phyloP scores from a whole-genome alignment of 208 protist genomes.

The Leishmania guyanensis region DNA sequence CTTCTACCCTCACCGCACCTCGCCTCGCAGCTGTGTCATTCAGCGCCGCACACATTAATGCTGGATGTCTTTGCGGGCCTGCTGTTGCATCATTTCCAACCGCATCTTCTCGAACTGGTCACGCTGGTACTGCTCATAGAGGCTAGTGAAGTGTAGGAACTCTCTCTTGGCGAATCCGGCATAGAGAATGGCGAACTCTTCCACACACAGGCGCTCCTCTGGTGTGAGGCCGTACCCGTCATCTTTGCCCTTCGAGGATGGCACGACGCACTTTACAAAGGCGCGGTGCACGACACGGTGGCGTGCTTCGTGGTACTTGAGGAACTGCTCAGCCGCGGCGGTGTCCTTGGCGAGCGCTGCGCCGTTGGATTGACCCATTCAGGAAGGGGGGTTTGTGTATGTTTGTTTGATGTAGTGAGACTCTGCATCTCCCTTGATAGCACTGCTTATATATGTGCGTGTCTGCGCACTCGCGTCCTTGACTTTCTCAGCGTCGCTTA shows the following conservation, averaged over 20 bases:
- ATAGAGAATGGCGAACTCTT: conserved; percentile 85
- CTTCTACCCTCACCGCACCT: neutral
- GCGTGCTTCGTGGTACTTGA: conserved; percentile 58
- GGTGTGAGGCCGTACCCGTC: conserved; percentile 49
- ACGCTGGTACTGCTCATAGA: conserved; percentile 80
- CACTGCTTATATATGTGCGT: neutral
- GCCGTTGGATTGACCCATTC: conserved; percentile 77
- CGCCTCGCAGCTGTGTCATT: neutral
- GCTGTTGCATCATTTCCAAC: conserved; percentile 62
- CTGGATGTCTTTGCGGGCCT: conserved; percentile 66
- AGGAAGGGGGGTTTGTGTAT: neutral
- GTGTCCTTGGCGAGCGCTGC: conserved; percentile 65
- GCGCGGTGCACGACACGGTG: conserved; percentile 61
- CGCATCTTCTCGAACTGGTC: conserved; percentile 70
- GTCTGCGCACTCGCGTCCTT: neutral
- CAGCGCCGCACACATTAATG: conserved; percentile 22
- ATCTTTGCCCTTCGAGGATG: conserved; percentile 44
- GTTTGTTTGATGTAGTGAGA: neutral
- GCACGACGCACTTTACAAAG: conserved; percentile 82
- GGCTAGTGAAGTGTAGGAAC: conserved; percentile 63
- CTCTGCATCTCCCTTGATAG: neutral
- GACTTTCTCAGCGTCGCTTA: neutral
- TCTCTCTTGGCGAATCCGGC: conserved; percentile 58
- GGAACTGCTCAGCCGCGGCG: conserved; percentile 71
- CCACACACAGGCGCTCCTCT: conserved; percentile 77